Base-by-base conservation (phyloP, 78 protist genomes). In the Chrysochromulina parva region DNA sequence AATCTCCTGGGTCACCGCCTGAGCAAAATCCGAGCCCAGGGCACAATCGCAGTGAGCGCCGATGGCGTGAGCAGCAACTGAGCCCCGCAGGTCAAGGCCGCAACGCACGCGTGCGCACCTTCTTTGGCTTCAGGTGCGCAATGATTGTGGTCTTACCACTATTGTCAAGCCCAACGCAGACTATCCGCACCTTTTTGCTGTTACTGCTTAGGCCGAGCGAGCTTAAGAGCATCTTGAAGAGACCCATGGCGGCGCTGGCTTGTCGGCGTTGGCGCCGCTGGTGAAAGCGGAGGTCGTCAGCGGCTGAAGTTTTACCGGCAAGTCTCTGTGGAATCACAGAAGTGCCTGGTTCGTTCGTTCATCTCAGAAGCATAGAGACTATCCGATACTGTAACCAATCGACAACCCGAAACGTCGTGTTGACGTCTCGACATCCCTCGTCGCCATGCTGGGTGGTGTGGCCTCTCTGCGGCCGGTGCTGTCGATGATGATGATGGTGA, bases 131-230 rank as follows among this genome's bases (percentile, higher is more conserved):
- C 66, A 96, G 80, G 67, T 69, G 10, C 60, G 94, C 91, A 88
- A 96, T 92, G 88, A 96, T 92, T n/a, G 98, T 94, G 38, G 97
- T 85, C 88, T 96, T 96, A 26, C 98, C 98, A 50, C 92, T 73
- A 90, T 94, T 94, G 90, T 96, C 98, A 24, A 96, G 90, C 1
- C 98, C 98, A 13, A 96, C 94, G 24, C 17, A 16, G 38, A 96
- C 62, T 11, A 96, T 71, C 24, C 58, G 85, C 4, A 19, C 85
- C 58, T 22, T 13, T 48, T 13, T 13, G 19, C 20, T 11, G 26
- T 80, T 80, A 13, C 17, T 65, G 9, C 28, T 20, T 7, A 20
- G 14, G 28, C n/a, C 4, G 71, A 65, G 4, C 71, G 4, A 20
- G 9, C 28, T 4, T 4, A 19, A 65, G 9, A 65, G 17, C 16